Evolutionary conservation across 202 grass and related monocot genomes (phyloP).

Genomic region (Carex sylvatica): DNA sequence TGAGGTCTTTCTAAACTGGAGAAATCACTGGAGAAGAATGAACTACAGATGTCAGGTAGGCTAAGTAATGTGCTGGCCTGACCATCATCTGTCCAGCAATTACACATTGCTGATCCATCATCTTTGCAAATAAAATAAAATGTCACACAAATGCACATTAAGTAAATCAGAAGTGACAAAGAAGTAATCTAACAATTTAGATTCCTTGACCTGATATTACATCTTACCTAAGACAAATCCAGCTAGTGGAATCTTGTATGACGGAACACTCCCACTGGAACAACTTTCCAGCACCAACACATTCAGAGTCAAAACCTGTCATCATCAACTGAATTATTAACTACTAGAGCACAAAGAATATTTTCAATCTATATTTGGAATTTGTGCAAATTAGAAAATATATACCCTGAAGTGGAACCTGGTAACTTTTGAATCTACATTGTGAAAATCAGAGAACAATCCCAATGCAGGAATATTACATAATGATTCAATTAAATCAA

Average conservation of each 20-base stretch:
- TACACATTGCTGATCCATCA: constrained; percentile 78
- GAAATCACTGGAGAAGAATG: constrained; percentile 31
- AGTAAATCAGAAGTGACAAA: constrained; percentile 11
- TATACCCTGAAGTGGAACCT: constrained; percentile 62
- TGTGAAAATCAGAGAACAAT: constrained; percentile 44
- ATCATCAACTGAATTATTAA: constrained; percentile 12
- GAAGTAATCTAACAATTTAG: constrained; percentile 11
- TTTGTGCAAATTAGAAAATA: constrained; percentile 19
- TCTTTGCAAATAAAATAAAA: constrained; percentile 51
- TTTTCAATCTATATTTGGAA: constrained; percentile 21
- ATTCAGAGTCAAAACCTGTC: constrained; percentile 60
- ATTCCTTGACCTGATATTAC: constrained; percentile 8
- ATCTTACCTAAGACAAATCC: constrained; percentile 84
- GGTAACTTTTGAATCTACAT: constrained; percentile 29
- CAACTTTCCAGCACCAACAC: constrained; percentile 54
- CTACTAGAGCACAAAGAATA: constrained; percentile 15
- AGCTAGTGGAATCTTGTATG: constrained; percentile 55
- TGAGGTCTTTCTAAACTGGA: constrained; percentile 38
- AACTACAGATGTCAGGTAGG: constrained; percentile 40
- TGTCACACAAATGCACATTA: constrained; percentile 7
- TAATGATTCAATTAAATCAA: constrained; percentile 34
- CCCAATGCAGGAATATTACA: constrained; percentile 18
- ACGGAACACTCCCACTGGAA: constrained; percentile 31
- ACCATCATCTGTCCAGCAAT: constrained; percentile 72
- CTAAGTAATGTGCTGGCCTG: constrained; percentile 65